Conservation (phyloP, 164 flowering plant genomes). For the Brasenia schreberi region DNA sequence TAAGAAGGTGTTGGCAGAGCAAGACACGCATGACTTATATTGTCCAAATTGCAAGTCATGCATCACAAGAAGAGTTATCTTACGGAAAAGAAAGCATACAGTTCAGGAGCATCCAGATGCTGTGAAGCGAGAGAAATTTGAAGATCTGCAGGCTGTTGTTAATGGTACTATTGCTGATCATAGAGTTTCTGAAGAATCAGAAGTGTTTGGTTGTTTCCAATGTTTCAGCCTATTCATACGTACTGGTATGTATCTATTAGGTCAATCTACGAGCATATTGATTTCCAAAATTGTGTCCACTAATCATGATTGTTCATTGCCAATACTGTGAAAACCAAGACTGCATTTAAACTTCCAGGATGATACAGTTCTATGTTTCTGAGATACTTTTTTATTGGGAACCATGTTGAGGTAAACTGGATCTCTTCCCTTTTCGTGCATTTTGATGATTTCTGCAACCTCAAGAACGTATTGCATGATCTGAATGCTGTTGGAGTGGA, state of each 20-base stretch:
- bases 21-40: slow-evolving; percentile 65
- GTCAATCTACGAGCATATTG: not conserved
- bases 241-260: slow-evolving; percentile 27
- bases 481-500: not conserved
- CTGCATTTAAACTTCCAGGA: too few species aligned
- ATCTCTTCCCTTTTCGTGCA: not conserved
- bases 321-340: too few species aligned
- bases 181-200: slow-evolving; percentile 17
- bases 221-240: slow-evolving; percentile 69
- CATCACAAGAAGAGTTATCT: slow-evolving; percentile 60
- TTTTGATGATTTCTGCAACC: too few species aligned
- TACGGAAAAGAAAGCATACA: slow-evolving; percentile 42
- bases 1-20: slow-evolving; percentile 52
- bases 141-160: slow-evolving; percentile 4
- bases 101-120: slow-evolving; percentile 9
- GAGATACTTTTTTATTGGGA: not conserved
- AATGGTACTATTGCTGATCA: slow-evolving; percentile 1
- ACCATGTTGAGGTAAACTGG: not conserved
- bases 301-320: not conserved
- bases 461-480: not conserved
- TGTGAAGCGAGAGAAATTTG: slow-evolving; percentile 22
- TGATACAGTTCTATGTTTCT: too few species aligned
- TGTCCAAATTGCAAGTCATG: slow-evolving; percentile 82
- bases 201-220: slow-evolving; percentile 57
- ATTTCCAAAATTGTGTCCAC: not conserved